Evolutionary conservation across 2,329 filamentous ascomycete genomes (phyloP), one percentile per base, ranked within the genome.

Genomic region (Beauveria asiatica): DNA sequence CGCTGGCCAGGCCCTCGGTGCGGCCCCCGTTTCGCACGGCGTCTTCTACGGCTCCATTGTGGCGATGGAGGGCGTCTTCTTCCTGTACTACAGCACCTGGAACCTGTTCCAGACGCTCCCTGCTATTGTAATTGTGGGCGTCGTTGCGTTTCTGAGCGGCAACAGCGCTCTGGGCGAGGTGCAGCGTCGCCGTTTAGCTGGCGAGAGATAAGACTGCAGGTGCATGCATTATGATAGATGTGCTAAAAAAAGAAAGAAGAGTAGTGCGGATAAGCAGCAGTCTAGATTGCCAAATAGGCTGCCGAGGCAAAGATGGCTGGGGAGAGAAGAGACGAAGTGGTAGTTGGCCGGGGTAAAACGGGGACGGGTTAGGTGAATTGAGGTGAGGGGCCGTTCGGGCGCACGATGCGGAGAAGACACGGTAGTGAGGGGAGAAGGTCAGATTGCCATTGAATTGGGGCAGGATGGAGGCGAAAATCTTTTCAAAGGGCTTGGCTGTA

Each of bases 11-110:
- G 93, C 94, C 9, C 75, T 97, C 55, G 78, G 83, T 61, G 79
- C 83, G 23, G 89, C 91, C 1, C 93, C 94, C 2, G 67, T 96
- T 48, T 87, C 93, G 5, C 93, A 99, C 72, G 78, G 79, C 33
- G 73, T 92, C 39, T 99, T 97, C 79, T 89, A 95, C 66, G 89
- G 89, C 56, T 96, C 92, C 5, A 85, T 99, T 60, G 63, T 96
- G 44, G 85, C 86, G 23, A 89, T 99, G 79, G 94, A 99, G 74
- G 89, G 83, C 17, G 86, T 96, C 60, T 97, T 99, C 76, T 93
- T 94, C 78, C 76, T 96, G 65, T 99, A 99, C 81, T 97, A 97
- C 76, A 88, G 83, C 57, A 84, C 78, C 70, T 97, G 93, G 92
- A 96, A 87, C 70, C 80, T 99, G 50, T 96, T 97, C 81, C 88